phyloP scores from a whole-genome alignment of 1,139 yeast genomes.

The Sugiyamaella xylanicola region DNA sequence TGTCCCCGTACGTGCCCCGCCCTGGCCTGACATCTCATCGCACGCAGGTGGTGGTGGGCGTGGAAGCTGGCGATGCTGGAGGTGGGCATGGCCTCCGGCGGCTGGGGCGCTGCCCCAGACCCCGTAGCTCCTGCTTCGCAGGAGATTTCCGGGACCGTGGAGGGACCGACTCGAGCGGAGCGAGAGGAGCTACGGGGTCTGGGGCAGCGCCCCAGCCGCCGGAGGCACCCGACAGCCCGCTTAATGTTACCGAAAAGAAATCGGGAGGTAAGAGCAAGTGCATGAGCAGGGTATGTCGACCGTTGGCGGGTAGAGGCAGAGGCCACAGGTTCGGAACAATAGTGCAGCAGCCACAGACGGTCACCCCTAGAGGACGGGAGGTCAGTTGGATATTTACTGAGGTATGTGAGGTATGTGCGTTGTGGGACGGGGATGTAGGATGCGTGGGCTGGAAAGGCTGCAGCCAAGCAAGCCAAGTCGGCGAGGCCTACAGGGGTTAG shows the following conservation, averaged over 20 bases:
- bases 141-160: too few relatives aligned
- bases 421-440: too few relatives aligned
- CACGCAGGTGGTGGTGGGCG: too few relatives aligned
- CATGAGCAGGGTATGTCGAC: neutral
- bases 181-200: neutral
- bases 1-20: neutral
- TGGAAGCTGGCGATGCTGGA: too few relatives aligned
- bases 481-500: neutral
- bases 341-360: neutral
- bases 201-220: neutral
- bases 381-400: too few relatives aligned
- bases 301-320: neutral
- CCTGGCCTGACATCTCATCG: neutral
- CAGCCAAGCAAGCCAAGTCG: too few relatives aligned
- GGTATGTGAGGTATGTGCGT: too few relatives aligned
- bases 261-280: neutral
- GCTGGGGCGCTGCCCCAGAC: neutral
- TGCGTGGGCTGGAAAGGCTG: too few relatives aligned
- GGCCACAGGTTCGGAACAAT: neutral
- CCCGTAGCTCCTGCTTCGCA: neutral
- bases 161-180: neutral
- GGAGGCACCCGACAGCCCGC: neutral
- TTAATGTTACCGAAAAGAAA: neutral
- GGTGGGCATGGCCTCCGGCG: neutral
- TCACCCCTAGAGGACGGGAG: too few relatives aligned